Evolutionary conservation across 2,329 filamentous ascomycete species (phyloP).

Genomic region (Fonsecaea erecta): DNA sequence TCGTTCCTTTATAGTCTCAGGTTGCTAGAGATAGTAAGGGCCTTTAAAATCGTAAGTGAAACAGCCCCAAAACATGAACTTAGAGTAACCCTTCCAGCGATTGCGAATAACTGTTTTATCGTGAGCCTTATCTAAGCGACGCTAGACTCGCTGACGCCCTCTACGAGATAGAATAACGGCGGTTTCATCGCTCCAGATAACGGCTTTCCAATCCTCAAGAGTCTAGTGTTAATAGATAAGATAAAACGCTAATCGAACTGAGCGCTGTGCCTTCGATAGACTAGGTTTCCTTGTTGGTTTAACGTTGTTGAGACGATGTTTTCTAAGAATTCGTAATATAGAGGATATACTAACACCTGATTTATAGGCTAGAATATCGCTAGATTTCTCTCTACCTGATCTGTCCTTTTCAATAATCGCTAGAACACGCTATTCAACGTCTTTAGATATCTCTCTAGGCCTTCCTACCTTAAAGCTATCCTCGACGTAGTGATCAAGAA

Average conservation of each 20-base stretch:
- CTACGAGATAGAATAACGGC: slow-evolving; percentile 28
- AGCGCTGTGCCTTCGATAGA: slow-evolving; percentile 20
- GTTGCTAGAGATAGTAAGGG: slow-evolving; percentile 4
- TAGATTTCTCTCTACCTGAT: slow-evolving; percentile 27
- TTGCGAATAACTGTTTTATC: slow-evolving; percentile 23
- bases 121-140: slow-evolving; percentile 22
- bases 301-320: slow-evolving; percentile 19
- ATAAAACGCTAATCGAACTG: slow-evolving; percentile 26
- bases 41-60: slow-evolving; percentile 17
- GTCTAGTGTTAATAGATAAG: slow-evolving; percentile 32
- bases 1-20: slow-evolving; percentile 34
- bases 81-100: slow-evolving; percentile 31
- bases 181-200: slow-evolving; percentile 38
- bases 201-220: slow-evolving; percentile 36
- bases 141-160: slow-evolving; percentile 24
- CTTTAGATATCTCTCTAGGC: slow-evolving; percentile 4
- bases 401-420: slow-evolving; percentile 11
- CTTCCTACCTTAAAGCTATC: slow-evolving; percentile 11
- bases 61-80: slow-evolving; percentile 41
- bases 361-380: slow-evolving; percentile 27
- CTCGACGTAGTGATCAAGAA: slow-evolving; percentile 24
- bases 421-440: slow-evolving; percentile 10
- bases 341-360: slow-evolving; percentile 9
- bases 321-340: slow-evolving; percentile 19
- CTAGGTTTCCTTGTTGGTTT: slow-evolving; percentile 33